A percentile compares a stretch with the other conserved stretches of the same genome.
phyloP scores from a whole-genome alignment of 306 rosid species.

The Lathyrus aphaca region DNA sequence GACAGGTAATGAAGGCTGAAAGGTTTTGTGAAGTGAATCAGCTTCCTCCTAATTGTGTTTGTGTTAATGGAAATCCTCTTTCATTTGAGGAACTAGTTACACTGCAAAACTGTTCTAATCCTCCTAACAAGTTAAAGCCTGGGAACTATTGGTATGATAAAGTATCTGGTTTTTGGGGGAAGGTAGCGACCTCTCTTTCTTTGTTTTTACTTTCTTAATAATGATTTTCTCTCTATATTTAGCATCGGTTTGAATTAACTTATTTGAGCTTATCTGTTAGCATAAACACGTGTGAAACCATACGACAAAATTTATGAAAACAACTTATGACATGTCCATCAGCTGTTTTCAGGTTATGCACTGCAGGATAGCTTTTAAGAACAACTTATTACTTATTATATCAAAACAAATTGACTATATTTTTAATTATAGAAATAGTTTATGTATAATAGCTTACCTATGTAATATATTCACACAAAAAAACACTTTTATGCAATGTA shows the following conservation, averaged over 20 bases:
- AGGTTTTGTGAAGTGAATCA: slow-evolving; percentile 89
- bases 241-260: neutral
- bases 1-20: slow-evolving; percentile 87
- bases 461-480: neutral
- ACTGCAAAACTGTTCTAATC: slow-evolving; percentile 73
- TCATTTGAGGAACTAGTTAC: slow-evolving; percentile 70
- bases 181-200: slow-evolving; percentile 52
- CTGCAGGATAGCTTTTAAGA: neutral
- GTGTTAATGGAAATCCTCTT: slow-evolving; percentile 82
- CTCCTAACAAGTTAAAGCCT: slow-evolving; percentile 92
- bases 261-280: neutral
- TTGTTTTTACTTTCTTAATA: neutral
- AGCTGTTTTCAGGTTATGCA: neutral
- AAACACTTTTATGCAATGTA: neutral
- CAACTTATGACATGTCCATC: neutral
- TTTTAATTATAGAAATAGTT: neutral
- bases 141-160: slow-evolving; percentile 98
- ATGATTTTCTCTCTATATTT: slow-evolving; percentile 26
- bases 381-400: neutral
- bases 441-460: neutral
- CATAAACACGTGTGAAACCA: neutral
- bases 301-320: neutral
- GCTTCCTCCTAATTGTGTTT: slow-evolving; percentile 77
- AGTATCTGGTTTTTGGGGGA: slow-evolving; percentile 99
- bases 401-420: neutral